Evolutionary conservation across 164 flowering plant genomes (phyloP), one percentile per base, ranked within the genome.

Genomic region (Paratinospora sagittata): DNA sequence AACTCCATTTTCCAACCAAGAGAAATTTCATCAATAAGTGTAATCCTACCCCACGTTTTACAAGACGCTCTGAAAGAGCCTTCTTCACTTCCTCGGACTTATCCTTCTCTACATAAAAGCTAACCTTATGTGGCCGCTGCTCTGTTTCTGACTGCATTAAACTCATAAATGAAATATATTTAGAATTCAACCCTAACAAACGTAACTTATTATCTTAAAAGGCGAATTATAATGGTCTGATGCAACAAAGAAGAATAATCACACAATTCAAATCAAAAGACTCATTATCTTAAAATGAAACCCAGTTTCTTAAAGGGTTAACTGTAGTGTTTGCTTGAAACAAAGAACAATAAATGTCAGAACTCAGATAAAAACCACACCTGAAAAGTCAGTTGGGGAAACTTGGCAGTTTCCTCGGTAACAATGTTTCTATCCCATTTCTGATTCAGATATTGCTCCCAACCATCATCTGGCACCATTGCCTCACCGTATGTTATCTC

Each of bases 401-500:
- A 87, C 79, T 86, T 90, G 81, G 84, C 76, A 27, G 96, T 75
- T 85, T 91, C 99, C 77, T 93, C 95, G 6, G 27, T 74, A 58
- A 96, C 96, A 63, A 93, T 70, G 47, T 79, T 82, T 69, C 81
- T 85, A 66, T 92, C 90, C 99, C 97, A 95, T 75, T 91, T 95
- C 67, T 86, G 82, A 82, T 90, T 90, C 72, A 93, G 73, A 81
- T 71, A 60, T 39, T 82, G 81, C 65, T 88, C 89, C 98, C 99
- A 96, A 49, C 90, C 97, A 71, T 88, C 81, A 81, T 96, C 98
- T 19, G 97, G 92, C 27, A 84, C 87, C 99, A 96, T 90, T 7
- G 81, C 73, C 72, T 83, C 83, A 36, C 99, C 99, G 81, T 91
- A 96, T 8, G 96, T 87, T 75, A 96, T 95, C 85, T 95, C 99